Conservation (phyloP, 1,284 basidiomycete genomes). For the Malassezia arunalokei region DNA sequence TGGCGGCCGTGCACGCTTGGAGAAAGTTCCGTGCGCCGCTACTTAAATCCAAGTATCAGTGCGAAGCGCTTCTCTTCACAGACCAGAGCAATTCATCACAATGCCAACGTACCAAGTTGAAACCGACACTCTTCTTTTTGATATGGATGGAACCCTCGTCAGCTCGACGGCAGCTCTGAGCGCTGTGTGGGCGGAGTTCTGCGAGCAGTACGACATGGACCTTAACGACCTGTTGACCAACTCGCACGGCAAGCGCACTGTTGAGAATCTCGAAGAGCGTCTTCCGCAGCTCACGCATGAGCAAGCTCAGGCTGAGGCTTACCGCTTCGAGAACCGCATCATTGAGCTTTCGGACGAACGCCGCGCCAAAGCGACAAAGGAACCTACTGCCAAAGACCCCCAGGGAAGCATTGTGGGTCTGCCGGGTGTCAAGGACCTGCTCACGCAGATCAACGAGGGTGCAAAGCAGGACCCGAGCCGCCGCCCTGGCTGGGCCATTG, state of each 20-base stretch:
- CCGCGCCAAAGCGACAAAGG: conserved; percentile 9
- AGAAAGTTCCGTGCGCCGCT: too few species aligned
- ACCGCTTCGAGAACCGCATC: conserved; percentile 24
- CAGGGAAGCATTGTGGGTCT: conserved; percentile 39
- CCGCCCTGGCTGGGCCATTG: conserved; percentile 43
- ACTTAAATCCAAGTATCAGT: too few species aligned
- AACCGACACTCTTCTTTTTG: conserved; percentile 18
- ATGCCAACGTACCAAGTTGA: conserved; percentile 15
- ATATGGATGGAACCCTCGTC: conserved; percentile 32
- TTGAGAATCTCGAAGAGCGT: conserved; percentile 23
- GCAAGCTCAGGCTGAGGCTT: conserved; percentile 17
- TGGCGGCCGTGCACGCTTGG: too few species aligned
- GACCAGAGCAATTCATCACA: not conserved
- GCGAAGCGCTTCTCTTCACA: not conserved
- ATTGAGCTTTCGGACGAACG: conserved; percentile 24
- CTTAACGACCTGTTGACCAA: conserved; percentile 19
- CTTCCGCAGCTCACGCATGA: conserved; percentile 19
- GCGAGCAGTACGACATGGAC: conserved; percentile 22
- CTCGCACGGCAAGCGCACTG: conserved; percentile 27
- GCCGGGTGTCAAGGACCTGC: conserved; percentile 35
- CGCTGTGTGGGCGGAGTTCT: conserved; percentile 23
- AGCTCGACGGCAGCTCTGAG: conserved; percentile 26
- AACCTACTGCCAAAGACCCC: conserved; percentile 5
- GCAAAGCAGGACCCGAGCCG: not conserved
- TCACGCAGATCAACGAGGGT: conserved; percentile 26